Base-by-base conservation (phyloP, 1,139 yeast species). In the Pichia cactophila region DNA sequence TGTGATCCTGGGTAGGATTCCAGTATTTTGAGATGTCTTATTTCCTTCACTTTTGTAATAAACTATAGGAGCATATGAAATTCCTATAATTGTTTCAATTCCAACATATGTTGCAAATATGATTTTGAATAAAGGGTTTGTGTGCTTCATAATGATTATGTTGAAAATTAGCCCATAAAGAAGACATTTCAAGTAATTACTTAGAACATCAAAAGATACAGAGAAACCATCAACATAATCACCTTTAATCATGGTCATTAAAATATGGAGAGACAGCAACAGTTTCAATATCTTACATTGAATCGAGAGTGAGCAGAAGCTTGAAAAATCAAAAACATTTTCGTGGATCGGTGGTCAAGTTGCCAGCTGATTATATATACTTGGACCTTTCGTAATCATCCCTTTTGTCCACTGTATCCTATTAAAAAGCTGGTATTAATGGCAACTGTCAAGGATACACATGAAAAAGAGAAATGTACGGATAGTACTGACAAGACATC, bases 91-190 rank as follows among this genome's bases (percentile, higher is more conserved):
- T 4, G 51, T 40, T n/a, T 55, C 56, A 17, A 60, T 37, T 1
- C 65, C 67, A 6, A 52, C 48, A 45, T 59, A 61, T 14, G 58
- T 41, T 2, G 66, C 67, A 41, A 62, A n/a, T 14, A 59, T 52
- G 5, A 63, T 60, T 48, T 60, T 62, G 36, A 56, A 52, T 8
- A 63, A 23, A 4, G 62, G 61, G 43, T 58, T 61, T 11, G 58
- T 29, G 1, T 51, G 49, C 5, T 53, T 51, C 3, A 61, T 40
- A 2, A 58, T 4, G 20, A 60, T 17, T 9, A 54, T 1, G 58
- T 26, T 2, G 47, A 33, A 33, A 51, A 54, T 12, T 51, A 42
- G 0, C 42, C 44, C 33, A 45, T 35, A 35, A 17, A 35, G 38
- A 6, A 35, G 20, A 35, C 7, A 16, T 35, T 35, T 35, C 38